Base-by-base conservation (phyloP, 2,329 filamentous ascomycete species). In the Botrytis porri region DNA sequence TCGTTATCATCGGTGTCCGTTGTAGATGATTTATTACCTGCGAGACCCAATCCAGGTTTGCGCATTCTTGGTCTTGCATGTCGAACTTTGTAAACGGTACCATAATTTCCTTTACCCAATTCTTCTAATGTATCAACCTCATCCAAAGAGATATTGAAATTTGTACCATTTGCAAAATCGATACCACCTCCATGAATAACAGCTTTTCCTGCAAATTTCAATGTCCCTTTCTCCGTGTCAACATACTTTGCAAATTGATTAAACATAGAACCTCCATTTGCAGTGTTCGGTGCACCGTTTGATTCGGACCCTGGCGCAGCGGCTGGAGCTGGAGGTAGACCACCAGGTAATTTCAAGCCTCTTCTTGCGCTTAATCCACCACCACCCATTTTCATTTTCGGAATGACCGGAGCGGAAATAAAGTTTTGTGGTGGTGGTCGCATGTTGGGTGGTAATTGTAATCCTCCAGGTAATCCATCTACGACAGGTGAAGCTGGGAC, bases 101-200 rank as follows among this genome's bases (percentile, higher is more conserved):
- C 96, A 79, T 99, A 99, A 81, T 99, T 99, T 59, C 96, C 96
- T 83, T 98, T 99, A 64, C 96, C 96, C 20, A 99, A 85, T 84
- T 99, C 96, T 75, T 95, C 94, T 73, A 98, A 81, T 1, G 93
- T 95, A 78, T 98, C 94, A 9, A 99, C 93, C 82, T 99, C 95
- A 80, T 99, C 95, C 60, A 99, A 86, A 6, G 95, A 98, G 80
- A 99, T 98, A 79, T 88, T 94, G 83, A 99, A 98, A 29, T 90
- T 94, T 71, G 91, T 92, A 3, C 96, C 96, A 73, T 92, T 94
- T 37, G 92, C 91, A 80, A 99, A 99, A 80, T 98, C 92, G 75
- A 99, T 95, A 39, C 96, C 96, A 25, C 92, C 90, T 39, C 93
- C 90, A 75, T 95, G 95, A 70, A 99, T 93, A 7, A 94, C 89